These are phyloP conservation scores for Spiraea crenata DNA, from an alignment of 331 rosid genomes.

Conservation along the genomic window DNA sequence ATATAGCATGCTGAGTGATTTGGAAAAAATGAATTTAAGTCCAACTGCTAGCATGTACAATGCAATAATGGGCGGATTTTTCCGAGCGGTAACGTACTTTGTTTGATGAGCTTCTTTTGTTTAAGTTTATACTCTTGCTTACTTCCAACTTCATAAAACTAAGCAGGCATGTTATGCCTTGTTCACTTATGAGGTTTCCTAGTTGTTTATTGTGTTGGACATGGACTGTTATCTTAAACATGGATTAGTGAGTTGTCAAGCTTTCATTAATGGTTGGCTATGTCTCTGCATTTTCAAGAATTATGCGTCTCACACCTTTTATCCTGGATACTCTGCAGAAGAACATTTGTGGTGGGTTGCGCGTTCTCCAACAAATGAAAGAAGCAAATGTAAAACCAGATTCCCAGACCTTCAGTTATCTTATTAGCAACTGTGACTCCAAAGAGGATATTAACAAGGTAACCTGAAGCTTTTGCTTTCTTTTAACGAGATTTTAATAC, in stretches of 20 bases:
- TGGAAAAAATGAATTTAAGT: slow-evolving; percentile 44
- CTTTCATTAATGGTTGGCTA: slow-evolving; percentile 3
- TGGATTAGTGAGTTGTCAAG: slow-evolving; percentile 6
- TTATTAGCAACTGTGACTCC: slow-evolving; percentile 52
- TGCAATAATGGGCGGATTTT: slow-evolving; percentile 80
- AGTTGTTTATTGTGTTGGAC: background rate
- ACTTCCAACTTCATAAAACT: background rate
- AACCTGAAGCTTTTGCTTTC: slow-evolving; percentile 20
- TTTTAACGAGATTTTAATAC: too few species aligned
- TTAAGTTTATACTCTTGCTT: background rate
- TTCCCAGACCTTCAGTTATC: slow-evolving; percentile 60
- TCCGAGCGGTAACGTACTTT: slow-evolving; percentile 66
- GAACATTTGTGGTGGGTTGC: slow-evolving; percentile 46
- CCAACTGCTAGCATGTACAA: slow-evolving; percentile 65
- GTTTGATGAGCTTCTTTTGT: slow-evolving; percentile 17
- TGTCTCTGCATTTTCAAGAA: slow-evolving; percentile 16
- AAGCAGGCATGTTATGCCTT: background rate
- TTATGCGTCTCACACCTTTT: slow-evolving; percentile 8
- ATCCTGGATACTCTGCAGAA: slow-evolving; percentile 49
- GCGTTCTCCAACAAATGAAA: slow-evolving; percentile 63
- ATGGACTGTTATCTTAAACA: background rate
- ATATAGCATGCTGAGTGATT: slow-evolving; percentile 51
- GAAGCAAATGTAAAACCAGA: slow-evolving; percentile 61
- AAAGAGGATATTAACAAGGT: slow-evolving; percentile 69
- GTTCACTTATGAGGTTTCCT: background rate